These are phyloP conservation scores for Mortierella polycephala DNA, from an alignment of 371 early-diverging fungal species.

Conservation along the genomic window DNA sequence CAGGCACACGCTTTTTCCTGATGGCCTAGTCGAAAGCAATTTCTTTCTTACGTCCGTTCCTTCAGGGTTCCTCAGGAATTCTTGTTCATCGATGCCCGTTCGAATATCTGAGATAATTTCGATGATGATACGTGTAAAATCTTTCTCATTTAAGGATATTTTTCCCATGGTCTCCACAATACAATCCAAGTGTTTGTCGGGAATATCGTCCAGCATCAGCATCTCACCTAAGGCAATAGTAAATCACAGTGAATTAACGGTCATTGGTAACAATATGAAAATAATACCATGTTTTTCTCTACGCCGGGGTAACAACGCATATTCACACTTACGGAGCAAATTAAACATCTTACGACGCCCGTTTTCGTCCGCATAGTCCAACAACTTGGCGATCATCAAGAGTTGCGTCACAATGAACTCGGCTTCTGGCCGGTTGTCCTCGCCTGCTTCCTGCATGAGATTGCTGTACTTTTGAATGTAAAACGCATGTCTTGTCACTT, in stretches of 20 bases:
- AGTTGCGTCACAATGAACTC: conserved; percentile 84
- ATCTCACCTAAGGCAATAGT: conserved; percentile 65
- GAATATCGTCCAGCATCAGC: conserved; percentile 74
- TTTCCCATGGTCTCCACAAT: conserved; percentile 78
- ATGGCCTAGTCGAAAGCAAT: background rate
- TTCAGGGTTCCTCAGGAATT: conserved; percentile 41
- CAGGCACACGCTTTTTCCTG: background rate
- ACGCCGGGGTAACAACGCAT: too few species aligned
- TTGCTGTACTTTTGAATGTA: conserved; percentile 75
- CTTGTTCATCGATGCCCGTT: conserved; percentile 56
- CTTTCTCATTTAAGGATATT: conserved; percentile 83
- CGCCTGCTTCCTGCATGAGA: conserved; percentile 65
- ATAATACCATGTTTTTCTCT: background rate
- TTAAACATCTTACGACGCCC: conserved; percentile 85
- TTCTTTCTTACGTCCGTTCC: conserved; percentile 24
- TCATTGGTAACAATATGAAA: background rate
- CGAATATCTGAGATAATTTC: conserved; percentile 80
- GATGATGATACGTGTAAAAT: conserved; percentile 85
- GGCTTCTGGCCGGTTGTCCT: conserved; percentile 70
- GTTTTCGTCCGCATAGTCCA: conserved; percentile 90
- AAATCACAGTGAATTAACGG: background rate
- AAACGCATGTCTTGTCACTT: conserved; percentile 76
- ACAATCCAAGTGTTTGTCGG: conserved; percentile 75
- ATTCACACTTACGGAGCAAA: conserved; percentile 67
- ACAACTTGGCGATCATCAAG: conserved; percentile 76